Evolutionary conservation across 345 rosid genomes (phyloP).

Genomic region (Firmiana major): DNA sequence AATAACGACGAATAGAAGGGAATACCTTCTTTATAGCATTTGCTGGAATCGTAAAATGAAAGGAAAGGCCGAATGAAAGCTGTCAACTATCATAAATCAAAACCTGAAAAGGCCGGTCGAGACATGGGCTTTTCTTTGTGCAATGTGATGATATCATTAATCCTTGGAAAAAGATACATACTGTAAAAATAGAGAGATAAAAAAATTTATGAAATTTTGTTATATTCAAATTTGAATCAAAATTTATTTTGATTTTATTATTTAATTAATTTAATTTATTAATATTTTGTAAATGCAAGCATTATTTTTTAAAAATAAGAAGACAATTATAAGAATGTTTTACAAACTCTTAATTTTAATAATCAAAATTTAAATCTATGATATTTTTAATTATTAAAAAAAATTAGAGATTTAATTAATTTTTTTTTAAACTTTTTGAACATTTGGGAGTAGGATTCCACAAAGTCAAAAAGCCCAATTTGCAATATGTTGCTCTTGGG

Average conservation of each 20-base stretch:
- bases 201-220: too few relatives aligned
- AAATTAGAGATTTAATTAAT: too few relatives aligned
- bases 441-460: background rate
- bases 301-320: too few relatives aligned
- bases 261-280: too few relatives aligned
- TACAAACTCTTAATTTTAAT: too few relatives aligned
- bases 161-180: background rate
- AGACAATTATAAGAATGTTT: too few relatives aligned
- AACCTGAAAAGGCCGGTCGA: background rate
- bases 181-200: background rate
- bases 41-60: background rate
- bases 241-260: too few relatives aligned
- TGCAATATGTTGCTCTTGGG: slow-evolving; percentile 30
- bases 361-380: too few relatives aligned
- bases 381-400: too few relatives aligned
- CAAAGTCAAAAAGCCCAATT: slow-evolving; percentile 23
- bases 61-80: background rate
- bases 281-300: too few relatives aligned
- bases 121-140: background rate
- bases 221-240: too few relatives aligned
- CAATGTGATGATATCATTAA: background rate
- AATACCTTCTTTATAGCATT: too few relatives aligned
- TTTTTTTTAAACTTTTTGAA: background rate
- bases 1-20: background rate
- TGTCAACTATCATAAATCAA: background rate